Conservation (phyloP, 768 basidiomycete genomes). For the Candolleomyces aberdarensis region DNA sequence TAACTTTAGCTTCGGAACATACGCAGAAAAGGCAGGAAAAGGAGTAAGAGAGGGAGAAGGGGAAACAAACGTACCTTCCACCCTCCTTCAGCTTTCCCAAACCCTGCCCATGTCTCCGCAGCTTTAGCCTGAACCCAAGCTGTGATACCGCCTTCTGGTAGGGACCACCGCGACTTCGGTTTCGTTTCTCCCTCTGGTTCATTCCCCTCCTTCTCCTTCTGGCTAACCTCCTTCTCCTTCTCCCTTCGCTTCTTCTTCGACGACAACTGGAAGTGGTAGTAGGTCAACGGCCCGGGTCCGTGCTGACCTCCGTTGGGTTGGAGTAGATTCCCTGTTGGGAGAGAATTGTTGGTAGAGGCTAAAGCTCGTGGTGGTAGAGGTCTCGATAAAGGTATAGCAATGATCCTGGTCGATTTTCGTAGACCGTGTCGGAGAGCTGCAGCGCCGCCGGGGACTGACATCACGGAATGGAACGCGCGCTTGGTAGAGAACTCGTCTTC, state of each 20-base stretch:
- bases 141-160: conserved; percentile 41
- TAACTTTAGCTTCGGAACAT: background rate
- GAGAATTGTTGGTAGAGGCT: background rate
- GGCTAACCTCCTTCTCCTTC: conserved; percentile 14
- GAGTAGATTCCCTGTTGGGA: conserved; percentile 4
- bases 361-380: conserved; percentile 12
- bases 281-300: conserved; percentile 27
- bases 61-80: conserved; percentile 60
- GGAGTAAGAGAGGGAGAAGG: conserved; percentile 4
- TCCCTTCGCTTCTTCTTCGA: conserved; percentile 13
- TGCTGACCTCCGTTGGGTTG: background rate
- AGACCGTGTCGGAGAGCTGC: conserved; percentile 13
- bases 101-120: conserved; percentile 55
- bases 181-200: conserved; percentile 10
- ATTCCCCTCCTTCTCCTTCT: conserved; percentile 11
- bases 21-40: background rate
- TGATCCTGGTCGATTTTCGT: conserved; percentile 37
- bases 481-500: too few species aligned
- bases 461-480: background rate
- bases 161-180: conserved; percentile 23
- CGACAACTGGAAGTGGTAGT: conserved; percentile 43
- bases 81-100: conserved; percentile 64
- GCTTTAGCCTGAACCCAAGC: conserved; percentile 54
- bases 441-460: conserved; percentile 19
- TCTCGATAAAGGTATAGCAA: conserved; percentile 44